phyloP scores from a whole-genome alignment of 2,329 filamentous ascomycete species.

The Hawksworthiomyces lignivorus region DNA sequence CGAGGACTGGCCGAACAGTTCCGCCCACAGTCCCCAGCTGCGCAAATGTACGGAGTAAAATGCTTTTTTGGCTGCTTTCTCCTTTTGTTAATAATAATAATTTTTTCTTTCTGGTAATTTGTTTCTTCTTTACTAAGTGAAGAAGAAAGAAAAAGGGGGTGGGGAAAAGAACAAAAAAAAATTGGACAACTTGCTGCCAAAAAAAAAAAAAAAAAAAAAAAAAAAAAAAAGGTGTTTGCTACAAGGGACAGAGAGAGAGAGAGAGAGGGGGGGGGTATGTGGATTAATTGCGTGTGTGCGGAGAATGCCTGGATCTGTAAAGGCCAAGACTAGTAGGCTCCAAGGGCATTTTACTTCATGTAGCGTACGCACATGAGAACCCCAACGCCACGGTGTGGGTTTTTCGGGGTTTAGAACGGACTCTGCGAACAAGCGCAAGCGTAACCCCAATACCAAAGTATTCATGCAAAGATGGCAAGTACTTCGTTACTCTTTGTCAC shows the following conservation, averaged over 20 bases:
- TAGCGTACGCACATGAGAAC: background rate
- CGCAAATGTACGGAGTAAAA: no score
- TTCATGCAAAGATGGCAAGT: no score
- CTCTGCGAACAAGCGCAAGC: background rate
- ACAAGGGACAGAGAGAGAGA: no score
- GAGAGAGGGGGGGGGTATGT: slow-evolving; percentile 5
- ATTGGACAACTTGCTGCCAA: no score
- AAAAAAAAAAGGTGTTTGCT: background rate
- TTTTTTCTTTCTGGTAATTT: slow-evolving; percentile 11
- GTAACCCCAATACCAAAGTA: no score
- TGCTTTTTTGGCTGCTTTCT: background rate
- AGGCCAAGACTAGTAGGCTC: no score
- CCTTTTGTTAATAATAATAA: slow-evolving; percentile 5
- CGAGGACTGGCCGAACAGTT: slow-evolving; percentile 15
- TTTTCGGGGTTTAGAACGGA: slow-evolving; percentile 9
- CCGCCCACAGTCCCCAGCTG: slow-evolving; percentile 6
- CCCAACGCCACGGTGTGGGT: slow-evolving; percentile 14
- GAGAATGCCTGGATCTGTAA: slow-evolving; percentile 12
- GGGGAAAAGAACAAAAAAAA: no score
- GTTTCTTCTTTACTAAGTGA: slow-evolving; percentile 9
- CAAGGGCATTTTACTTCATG: no score
- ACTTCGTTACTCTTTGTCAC: no score
- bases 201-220: background rate
- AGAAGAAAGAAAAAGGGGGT: slow-evolving; percentile 4
- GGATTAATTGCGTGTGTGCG: slow-evolving; percentile 12